A percentile compares a stretch with the other conserved stretches of the same genome.
Conservation (phyloP, 345 rosid species). For the Camelina sativa region DNA sequence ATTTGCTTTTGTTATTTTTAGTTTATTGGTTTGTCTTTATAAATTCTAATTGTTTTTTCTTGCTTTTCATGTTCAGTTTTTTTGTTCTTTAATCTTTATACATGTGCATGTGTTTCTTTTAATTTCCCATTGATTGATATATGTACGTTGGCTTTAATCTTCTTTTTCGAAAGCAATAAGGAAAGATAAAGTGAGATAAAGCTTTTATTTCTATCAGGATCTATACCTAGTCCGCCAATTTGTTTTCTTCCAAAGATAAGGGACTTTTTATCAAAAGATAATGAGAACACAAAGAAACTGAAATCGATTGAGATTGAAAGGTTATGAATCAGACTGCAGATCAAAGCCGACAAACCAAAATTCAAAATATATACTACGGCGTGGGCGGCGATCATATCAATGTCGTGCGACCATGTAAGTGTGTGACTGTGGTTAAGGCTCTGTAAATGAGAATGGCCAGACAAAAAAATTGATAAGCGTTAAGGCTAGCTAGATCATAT, state of each 20-base stretch:
- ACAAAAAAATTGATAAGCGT: too few relatives aligned
- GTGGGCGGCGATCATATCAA: too few relatives aligned
- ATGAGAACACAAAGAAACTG: neutral
- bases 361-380: too few relatives aligned
- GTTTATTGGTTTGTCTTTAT: neutral
- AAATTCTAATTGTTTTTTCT: neutral
- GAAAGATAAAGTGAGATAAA: conserved; percentile 33
- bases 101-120: neutral
- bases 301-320: too few relatives aligned
- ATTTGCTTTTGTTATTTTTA: neutral
- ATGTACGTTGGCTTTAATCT: conserved; percentile 21
- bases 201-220: conserved; percentile 28
- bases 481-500: too few relatives aligned
- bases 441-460: too few relatives aligned
- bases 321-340: too few relatives aligned
- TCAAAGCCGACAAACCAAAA: too few relatives aligned
- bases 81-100: neutral
- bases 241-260: conserved; percentile 16
- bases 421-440: too few relatives aligned
- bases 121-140: neutral
- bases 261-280: conserved; percentile 1
- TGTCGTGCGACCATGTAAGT: too few relatives aligned
- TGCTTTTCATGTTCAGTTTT: conserved; percentile 6
- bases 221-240: neutral
- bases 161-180: conserved; percentile 27